A percentile compares a stretch with the other conserved stretches of the same genome.
Evolutionary conservation across 176 grass and related monocot species (phyloP).

Genomic region (Areca catechu): DNA sequence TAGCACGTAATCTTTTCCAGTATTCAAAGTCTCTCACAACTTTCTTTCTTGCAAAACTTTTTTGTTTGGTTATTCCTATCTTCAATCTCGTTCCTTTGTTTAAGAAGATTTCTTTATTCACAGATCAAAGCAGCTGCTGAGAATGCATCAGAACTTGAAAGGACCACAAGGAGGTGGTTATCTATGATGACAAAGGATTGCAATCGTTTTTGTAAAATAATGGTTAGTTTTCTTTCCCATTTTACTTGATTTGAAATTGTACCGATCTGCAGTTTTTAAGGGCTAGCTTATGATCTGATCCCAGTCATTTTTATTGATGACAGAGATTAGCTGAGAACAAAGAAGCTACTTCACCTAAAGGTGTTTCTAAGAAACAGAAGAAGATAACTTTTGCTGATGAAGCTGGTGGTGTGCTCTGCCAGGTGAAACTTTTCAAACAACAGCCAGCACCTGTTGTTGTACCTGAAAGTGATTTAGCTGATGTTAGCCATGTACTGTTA

Average conservation of each 20-base stretch:
- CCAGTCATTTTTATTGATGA: constrained; percentile 21
- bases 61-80: background rate
- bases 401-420: constrained; percentile 74
- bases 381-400: constrained; percentile 92
- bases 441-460: constrained; percentile 13
- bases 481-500: too few relatives aligned
- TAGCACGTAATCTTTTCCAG: too few relatives aligned
- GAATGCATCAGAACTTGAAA: constrained; percentile 68
- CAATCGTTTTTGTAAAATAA: constrained; percentile 97
- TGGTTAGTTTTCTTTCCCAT: constrained; percentile 41
- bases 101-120: constrained; percentile 1
- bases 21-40: too few relatives aligned
- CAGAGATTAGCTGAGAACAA: constrained; percentile 54
- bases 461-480: constrained; percentile 27
- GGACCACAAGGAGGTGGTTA: constrained; percentile 65
- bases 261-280: constrained; percentile 12
- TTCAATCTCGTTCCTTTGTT: constrained; percentile 16
- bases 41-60: too few relatives aligned
- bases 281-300: constrained; percentile 6
- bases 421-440: constrained; percentile 54
- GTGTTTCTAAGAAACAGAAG: constrained; percentile 32
- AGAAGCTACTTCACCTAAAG: constrained; percentile 15
- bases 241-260: constrained; percentile 12
- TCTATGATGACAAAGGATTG: constrained; percentile 88
- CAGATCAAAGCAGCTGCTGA: constrained; percentile 67